A percentile compares a stretch with the other conserved stretches of the same genome.
phyloP scores from a whole-genome alignment of 352 stramenopile species.

The Globisporangium rhizosaccharum region DNA sequence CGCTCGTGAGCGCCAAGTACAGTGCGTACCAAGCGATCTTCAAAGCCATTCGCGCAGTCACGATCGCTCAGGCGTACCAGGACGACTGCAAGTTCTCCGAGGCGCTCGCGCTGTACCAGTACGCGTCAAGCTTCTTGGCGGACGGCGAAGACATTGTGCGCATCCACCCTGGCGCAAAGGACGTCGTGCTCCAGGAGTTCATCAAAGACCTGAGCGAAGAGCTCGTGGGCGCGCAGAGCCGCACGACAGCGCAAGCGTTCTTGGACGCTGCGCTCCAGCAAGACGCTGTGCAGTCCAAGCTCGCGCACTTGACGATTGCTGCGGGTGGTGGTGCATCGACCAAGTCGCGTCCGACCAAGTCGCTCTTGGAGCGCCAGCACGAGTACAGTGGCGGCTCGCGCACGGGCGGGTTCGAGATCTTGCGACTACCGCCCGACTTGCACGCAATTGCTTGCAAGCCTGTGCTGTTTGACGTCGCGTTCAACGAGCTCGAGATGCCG shows the following conservation, averaged over 20 bases:
- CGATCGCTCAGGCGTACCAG: slow-evolving; percentile 64
- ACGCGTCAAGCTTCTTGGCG: slow-evolving; percentile 49
- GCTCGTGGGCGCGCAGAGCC: slow-evolving; percentile 56
- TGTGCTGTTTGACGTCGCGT: slow-evolving; percentile 78
- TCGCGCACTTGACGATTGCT: slow-evolving; percentile 53
- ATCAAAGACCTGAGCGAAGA: slow-evolving; percentile 53
- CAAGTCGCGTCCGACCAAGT: slow-evolving; percentile 19
- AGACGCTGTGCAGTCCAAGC: slow-evolving; percentile 51
- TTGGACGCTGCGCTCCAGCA: slow-evolving; percentile 50
- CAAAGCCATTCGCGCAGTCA: slow-evolving; percentile 51
- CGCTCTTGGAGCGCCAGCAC: slow-evolving; percentile 49
- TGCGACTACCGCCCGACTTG: slow-evolving; percentile 63
- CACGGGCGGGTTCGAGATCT: slow-evolving; percentile 52
- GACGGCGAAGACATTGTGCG: slow-evolving; percentile 57
- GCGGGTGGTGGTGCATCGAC: not conserved
- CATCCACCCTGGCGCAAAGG: slow-evolving; percentile 51
- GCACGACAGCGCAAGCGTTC: slow-evolving; percentile 70
- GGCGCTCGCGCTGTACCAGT: slow-evolving; percentile 66
- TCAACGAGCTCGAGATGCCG: slow-evolving; percentile 77
- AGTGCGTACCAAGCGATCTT: slow-evolving; percentile 68
- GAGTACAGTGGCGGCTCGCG: slow-evolving; percentile 43
- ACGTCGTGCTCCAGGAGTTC: slow-evolving; percentile 58
- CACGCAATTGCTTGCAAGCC: slow-evolving; percentile 67
- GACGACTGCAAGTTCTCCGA: slow-evolving; percentile 63
- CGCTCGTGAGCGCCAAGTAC: slow-evolving; percentile 50